Evolutionary conservation across 176 grass and related monocot species (phyloP).

Genomic region (Luzula sylvatica): DNA sequence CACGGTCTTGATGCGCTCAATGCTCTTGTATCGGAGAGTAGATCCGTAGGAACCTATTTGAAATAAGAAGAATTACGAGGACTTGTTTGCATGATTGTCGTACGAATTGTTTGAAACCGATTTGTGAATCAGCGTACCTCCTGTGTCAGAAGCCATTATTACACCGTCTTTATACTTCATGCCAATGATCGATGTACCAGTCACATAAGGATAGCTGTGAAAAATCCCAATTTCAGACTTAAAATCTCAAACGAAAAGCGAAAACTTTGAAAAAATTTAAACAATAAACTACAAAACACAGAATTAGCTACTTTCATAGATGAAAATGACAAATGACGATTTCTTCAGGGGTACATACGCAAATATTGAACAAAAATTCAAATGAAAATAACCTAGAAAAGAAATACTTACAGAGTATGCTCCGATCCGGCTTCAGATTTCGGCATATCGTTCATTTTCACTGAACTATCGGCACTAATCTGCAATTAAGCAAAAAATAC

Average conservation of each 20-base stretch:
- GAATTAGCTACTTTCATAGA: neutral
- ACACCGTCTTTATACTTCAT: conserved; percentile 98
- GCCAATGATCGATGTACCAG: conserved; percentile 86
- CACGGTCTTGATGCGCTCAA: conserved; percentile 85
- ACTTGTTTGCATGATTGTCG: neutral
- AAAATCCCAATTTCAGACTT: neutral
- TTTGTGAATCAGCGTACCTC: conserved; percentile 42
- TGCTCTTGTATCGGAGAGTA: conserved; percentile 93
- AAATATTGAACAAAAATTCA: neutral
- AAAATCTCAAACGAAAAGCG: neutral
- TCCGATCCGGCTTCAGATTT: conserved; percentile 3
- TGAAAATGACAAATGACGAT: neutral
- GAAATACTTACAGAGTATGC: conserved; percentile 11
- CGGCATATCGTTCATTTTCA: neutral
- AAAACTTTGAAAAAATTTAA: neutral
- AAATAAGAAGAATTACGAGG: neutral
- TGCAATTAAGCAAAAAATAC: neutral
- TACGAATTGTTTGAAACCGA: too few relatives aligned
- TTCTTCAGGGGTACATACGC: neutral
- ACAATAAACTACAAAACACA: neutral
- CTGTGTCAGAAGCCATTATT: conserved; percentile 79
- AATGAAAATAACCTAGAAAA: neutral
- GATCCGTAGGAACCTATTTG: conserved; percentile 87
- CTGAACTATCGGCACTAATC: conserved; percentile 3
- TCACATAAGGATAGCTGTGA: conserved; percentile 93